Conservation (phyloP, 1,284 basidiomycete species). For the Melampsora americana region DNA sequence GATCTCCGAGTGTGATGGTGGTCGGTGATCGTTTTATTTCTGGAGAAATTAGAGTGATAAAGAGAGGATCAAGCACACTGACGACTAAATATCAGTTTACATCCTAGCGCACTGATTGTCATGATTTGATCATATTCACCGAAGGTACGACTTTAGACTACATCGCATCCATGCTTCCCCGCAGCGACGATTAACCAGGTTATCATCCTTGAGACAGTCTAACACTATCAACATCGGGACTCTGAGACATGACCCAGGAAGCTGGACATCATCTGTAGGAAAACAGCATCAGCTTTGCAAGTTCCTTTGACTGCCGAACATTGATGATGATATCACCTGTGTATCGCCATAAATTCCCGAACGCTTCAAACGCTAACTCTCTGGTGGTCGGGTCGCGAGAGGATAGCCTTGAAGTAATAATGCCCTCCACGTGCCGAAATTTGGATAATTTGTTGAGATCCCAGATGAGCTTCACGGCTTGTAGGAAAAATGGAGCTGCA, state of each 20-base stretch:
- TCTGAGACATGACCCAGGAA: constrained; percentile 76
- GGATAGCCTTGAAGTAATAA: constrained; percentile 68
- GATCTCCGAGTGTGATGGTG: constrained; percentile 62
- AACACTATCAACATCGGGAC: constrained; percentile 82
- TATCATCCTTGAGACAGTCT: constrained; percentile 72
- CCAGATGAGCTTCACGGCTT: constrained; percentile 84
- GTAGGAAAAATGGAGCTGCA: constrained; percentile 71
- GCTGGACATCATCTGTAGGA: constrained; percentile 68
- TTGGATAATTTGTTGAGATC: constrained; percentile 66
- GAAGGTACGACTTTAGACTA: constrained; percentile 80
- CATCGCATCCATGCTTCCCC: constrained; percentile 95
- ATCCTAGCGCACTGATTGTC: constrained; percentile 1
- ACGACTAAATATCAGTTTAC: constrained; percentile 9
- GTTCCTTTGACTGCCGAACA: not conserved
- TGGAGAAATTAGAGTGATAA: constrained; percentile 74
- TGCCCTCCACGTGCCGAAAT: constrained; percentile 69
- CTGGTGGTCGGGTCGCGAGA: constrained; percentile 57
- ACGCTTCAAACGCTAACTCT: constrained; percentile 67
- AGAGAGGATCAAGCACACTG: constrained; percentile 79
- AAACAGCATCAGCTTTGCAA: constrained; percentile 4
- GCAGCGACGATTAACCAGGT: constrained; percentile 68
- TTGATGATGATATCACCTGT: constrained; percentile 63
- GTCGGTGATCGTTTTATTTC: constrained; percentile 61
- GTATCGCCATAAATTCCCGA: constrained; percentile 87
- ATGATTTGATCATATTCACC: constrained; percentile 59